These are phyloP conservation scores for Rubia tinctorum DNA, from an alignment of 305 asterid genomes.

Conservation along the genomic window DNA sequence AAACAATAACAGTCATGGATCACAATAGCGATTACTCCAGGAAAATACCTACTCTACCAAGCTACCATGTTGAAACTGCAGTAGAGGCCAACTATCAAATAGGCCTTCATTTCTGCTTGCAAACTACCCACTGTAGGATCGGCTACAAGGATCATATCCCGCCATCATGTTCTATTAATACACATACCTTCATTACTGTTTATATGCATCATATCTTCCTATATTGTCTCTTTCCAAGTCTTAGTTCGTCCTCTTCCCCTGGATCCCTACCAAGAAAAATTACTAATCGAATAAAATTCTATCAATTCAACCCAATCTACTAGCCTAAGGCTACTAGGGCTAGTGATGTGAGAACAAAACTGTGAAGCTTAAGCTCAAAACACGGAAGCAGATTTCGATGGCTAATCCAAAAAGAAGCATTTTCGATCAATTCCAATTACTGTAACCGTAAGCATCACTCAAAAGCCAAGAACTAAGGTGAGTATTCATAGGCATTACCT, in stretches of 20 bases:
- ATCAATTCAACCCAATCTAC: neutral
- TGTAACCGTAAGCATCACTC: neutral
- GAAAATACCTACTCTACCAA: no score
- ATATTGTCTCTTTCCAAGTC: no score
- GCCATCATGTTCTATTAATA: no score
- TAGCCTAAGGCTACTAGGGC: neutral
- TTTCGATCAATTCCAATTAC: neutral
- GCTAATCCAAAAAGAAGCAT: neutral
- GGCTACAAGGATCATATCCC: neutral
- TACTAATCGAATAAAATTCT: neutral
- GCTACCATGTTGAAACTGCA: no score
- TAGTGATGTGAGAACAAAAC: neutral
- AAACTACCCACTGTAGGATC: no score
- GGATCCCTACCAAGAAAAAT: no score
- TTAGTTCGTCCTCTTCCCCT: no score
- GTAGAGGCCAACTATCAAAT: no score
- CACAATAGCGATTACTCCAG: neutral
- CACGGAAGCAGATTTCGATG: neutral
- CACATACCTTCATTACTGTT: no score
- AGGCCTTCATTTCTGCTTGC: no score
- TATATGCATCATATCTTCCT: no score
- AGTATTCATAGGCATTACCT: constrained; percentile 9
- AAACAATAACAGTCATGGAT: neutral
- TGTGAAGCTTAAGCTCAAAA: neutral
- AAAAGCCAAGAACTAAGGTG: neutral